A percentile compares a stretch with the other conserved stretches of the same genome.
Evolutionary conservation across 2,329 filamentous ascomycete genomes (phyloP).

Genomic region (Fusarium praegraminearum): DNA sequence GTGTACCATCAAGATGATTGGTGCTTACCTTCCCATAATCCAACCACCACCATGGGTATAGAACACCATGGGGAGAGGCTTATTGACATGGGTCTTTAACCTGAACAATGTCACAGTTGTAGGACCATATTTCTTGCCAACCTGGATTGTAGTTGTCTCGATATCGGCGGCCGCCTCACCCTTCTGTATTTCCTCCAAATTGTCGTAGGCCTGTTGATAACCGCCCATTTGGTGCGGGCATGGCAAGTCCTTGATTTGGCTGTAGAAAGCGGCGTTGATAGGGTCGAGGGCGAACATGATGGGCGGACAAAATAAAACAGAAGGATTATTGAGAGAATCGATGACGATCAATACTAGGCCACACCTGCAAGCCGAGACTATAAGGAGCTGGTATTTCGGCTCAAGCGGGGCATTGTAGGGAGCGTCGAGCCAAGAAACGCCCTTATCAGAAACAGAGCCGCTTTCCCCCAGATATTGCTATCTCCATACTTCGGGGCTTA

Average conservation of each 20-base stretch:
- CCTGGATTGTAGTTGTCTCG: rapidly evolving
- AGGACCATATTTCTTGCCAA: not conserved
- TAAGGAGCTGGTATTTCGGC: too few relatives aligned
- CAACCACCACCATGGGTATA: not conserved
- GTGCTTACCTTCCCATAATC: not conserved
- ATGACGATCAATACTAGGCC: too few relatives aligned
- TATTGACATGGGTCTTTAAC: not conserved
- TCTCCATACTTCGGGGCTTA: not conserved
- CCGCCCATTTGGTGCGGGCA: not conserved
- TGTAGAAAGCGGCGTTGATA: not conserved
- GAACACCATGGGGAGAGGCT: not conserved
- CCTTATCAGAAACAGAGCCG: not conserved
- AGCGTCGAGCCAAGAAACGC: too few relatives aligned
- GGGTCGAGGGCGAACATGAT: not conserved
- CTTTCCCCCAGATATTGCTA: not conserved
- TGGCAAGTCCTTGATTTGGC: not conserved
- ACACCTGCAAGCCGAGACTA: too few relatives aligned
- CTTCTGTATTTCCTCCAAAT: not conserved
- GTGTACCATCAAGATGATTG: not conserved
- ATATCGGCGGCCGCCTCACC: not conserved
- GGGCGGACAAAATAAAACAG: not conserved
- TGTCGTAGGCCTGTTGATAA: not conserved
- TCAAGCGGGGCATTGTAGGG: too few relatives aligned
- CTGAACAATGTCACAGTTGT: not conserved
- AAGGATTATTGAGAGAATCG: rapidly evolving